Conservation (phyloP, 345 rosid genomes). For the Jatropha curcas region DNA sequence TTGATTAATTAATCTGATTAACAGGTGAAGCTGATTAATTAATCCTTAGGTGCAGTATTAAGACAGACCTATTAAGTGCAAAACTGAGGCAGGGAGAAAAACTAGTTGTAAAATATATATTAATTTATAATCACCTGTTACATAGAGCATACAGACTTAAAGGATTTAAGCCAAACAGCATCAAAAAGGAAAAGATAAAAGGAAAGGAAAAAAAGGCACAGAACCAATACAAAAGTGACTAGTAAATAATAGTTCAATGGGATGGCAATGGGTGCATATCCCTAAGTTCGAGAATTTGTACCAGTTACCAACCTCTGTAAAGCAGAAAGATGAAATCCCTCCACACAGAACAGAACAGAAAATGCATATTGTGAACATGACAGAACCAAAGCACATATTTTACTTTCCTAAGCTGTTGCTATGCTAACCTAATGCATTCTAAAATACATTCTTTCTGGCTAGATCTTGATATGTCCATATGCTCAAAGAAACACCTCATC, state of each 20-base stretch:
- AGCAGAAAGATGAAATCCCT: constrained; percentile 9
- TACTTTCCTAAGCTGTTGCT: constrained; percentile 17
- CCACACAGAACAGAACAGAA: constrained; percentile 13
- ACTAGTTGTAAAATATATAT: background rate
- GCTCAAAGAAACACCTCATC: background rate
- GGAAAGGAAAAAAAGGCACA: constrained; percentile 3
- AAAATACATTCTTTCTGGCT: background rate
- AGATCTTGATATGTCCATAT: background rate
- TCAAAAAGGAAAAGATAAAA: background rate
- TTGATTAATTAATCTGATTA: too few relatives aligned
- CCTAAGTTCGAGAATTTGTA: constrained; percentile 1
- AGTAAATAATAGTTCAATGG: background rate
- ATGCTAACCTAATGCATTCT: background rate
- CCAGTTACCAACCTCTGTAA: constrained; percentile 6
- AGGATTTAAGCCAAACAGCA: background rate
- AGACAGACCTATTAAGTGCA: background rate
- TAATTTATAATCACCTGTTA: background rate
- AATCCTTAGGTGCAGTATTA: too few relatives aligned
- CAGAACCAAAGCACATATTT: constrained; percentile 12
- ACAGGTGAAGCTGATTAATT: too few relatives aligned
- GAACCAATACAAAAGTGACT: constrained; percentile 12
- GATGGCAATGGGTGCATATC: background rate
- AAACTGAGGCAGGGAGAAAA: background rate
- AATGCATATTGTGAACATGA: constrained; percentile 22
- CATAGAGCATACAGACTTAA: background rate